Evolutionary conservation across 352 stramenopile species (phyloP).

Genomic region (Thalassiosira delicatula): DNA sequence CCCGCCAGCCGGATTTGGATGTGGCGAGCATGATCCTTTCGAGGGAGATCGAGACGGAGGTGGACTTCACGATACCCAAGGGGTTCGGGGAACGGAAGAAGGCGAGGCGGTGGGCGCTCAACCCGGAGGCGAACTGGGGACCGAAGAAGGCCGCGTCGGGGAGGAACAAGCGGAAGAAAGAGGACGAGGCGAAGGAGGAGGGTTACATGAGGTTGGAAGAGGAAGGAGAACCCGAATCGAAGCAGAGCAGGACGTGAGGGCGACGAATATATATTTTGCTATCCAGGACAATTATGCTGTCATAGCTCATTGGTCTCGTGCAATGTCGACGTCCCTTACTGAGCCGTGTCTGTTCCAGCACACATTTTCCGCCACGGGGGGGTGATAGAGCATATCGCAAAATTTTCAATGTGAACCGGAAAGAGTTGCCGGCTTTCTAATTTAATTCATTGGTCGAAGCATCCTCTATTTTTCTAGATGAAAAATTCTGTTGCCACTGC

Average conservation of each 20-base stretch:
- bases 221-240: background rate
- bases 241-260: background rate
- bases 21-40: conserved; percentile 78
- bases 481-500: too few species aligned
- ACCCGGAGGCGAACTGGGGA: conserved; percentile 96
- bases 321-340: too few species aligned
- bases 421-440: too few species aligned
- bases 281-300: too few species aligned
- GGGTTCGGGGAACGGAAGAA: conserved; percentile 82
- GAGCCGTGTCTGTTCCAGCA: too few species aligned
- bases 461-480: too few species aligned
- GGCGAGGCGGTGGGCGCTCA: conserved; percentile 91
- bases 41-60: conserved; percentile 75
- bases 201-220: too few species aligned
- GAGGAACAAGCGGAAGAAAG: conserved; percentile 15
- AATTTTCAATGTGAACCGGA: too few species aligned
- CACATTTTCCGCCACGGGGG: too few species aligned
- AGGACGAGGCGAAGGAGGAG: conserved; percentile 1
- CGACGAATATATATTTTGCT: background rate
- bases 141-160: conserved; percentile 87
- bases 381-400: too few species aligned
- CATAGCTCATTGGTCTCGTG: too few species aligned
- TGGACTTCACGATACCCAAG: conserved; percentile 76
- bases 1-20: conserved; percentile 19
- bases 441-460: too few species aligned